Evolutionary conservation across 2,329 filamentous ascomycete species (phyloP), one percentile per base, ranked within the genome.

Genomic region (Colletotrichum sp.): DNA sequence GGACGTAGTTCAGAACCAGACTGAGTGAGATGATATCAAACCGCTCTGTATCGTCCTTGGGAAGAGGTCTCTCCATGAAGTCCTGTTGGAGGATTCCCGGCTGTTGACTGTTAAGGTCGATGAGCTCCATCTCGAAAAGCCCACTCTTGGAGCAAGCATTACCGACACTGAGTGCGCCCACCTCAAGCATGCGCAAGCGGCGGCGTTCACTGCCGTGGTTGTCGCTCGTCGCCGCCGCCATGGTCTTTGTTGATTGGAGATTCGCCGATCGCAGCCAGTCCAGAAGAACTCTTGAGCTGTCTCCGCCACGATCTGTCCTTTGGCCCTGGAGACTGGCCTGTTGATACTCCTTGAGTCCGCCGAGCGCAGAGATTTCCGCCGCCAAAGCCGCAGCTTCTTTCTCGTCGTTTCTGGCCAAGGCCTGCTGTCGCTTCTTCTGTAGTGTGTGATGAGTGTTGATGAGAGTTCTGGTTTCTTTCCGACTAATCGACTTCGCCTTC

Each of bases 1-100:
- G 95, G 5, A 99, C 96, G 82, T 96, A 99, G 84, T 99, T 99
- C 77, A 99, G 88, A 7, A 99, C 97, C 69, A 99, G 87, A 10
- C 96, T 98, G 28, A 99, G 88, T 66, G 96, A 98, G 80, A 99
- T 93, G 67, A 99, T 91, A 82, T 99, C 95, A 82, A 99, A 99
- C 26, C 87, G 88, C 55, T 96, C 92, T 1, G 86, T 83, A 8
- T 90, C 87, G 26, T 89, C 83, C 7, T 82, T 82, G 0, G 96
- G 96, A 5, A 96, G 84, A 1, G 96, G 94, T 30, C 96, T 90
- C 79, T 95, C 87, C 96, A 99, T 98, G 81, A 99, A 99, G 83
- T 99, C 95, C 82, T 98, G 95, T 83, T 98, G 92, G 73, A 93
- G 82, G 78, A 99, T 99, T 1, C 92, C 93, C 2, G 93, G 88